These are phyloP conservation scores for Sclerotinia minor DNA, from an alignment of 2,329 filamentous ascomycete species.

Conservation along the genomic window DNA sequence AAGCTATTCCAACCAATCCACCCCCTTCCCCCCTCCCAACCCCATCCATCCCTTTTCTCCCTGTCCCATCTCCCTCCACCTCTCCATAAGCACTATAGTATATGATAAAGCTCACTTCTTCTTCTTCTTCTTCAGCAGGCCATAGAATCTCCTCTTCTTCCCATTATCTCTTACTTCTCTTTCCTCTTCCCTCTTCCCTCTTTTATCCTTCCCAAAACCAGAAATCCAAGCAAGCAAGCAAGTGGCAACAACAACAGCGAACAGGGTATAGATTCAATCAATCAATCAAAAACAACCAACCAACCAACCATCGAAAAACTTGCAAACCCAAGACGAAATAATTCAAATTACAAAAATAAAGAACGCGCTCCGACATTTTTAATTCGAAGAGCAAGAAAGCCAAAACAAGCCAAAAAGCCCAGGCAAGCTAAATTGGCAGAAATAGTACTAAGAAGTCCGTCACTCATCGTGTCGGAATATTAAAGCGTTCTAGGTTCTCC, in stretches of 20 bases:
- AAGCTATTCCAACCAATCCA: too few relatives aligned
- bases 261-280: slow-evolving; percentile 16
- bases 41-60: too few relatives aligned
- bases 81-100: background rate
- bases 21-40: background rate
- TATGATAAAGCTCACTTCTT: too few relatives aligned
- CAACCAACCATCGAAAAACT: background rate
- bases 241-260: slow-evolving; percentile 2
- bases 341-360: background rate
- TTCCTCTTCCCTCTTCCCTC: background rate
- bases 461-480: slow-evolving; percentile 1
- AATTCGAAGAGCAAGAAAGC: background rate
- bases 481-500: background rate
- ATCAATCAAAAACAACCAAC: background rate
- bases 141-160: background rate
- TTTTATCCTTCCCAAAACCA: background rate
- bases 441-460: background rate
- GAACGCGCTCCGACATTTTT: background rate
- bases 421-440: background rate
- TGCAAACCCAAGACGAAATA: background rate
- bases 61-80: background rate
- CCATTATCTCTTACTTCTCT: background rate
- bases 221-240: slow-evolving; percentile 7
- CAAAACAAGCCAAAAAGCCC: background rate
- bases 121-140: background rate